Evolutionary conservation across 306 rosid genomes (phyloP).

Genomic region (Cucumis sativus): Cucumber_9930_V3 NC_026660.2:30512501-30513000

Average conservation of each 20-base stretch:
- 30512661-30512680: conserved; percentile 88
- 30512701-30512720: conserved; percentile 36
- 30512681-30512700: conserved; percentile 76
- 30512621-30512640: conserved; percentile 48
- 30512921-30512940: conserved; percentile 75
- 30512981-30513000: conserved; percentile 65
- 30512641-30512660: conserved; percentile 87
- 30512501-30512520: conserved; percentile 94
- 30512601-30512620: background rate
- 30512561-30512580: background rate
- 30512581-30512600: background rate
- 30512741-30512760: conserved; percentile 25
- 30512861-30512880: background rate
- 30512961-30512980: conserved; percentile 56
- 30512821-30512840: background rate
- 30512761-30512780: background rate
- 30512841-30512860: background rate
- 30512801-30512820: background rate
- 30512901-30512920: conserved; percentile 85
- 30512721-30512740: conserved; percentile 64
- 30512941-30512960: conserved; percentile 81
- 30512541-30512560: conserved; percentile 1
- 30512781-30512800: background rate
- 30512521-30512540: conserved; percentile 90
- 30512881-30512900: background rate